Conservation (phyloP, 73 alveolate species). For the Breviolum minutum region DNA sequence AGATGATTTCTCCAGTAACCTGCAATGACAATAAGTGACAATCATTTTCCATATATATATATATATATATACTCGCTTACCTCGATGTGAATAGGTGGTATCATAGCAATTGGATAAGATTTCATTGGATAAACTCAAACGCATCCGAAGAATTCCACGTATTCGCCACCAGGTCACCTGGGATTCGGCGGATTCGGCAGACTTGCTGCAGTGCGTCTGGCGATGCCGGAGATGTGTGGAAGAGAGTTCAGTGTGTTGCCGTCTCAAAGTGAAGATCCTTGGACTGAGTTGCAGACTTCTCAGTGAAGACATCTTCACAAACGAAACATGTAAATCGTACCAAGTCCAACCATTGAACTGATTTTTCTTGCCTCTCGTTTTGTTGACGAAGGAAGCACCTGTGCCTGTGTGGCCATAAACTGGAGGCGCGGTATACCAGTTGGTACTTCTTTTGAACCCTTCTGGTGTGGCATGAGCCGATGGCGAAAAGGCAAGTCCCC, state of each 20-base stretch:
- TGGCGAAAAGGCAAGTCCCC: no score
- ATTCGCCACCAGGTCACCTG: background rate
- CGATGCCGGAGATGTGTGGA: conserved; percentile 61
- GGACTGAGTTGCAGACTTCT: background rate
- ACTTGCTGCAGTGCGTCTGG: conserved; percentile 59
- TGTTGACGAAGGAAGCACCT: conserved; percentile 16
- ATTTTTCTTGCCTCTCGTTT: background rate
- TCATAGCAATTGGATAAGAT: no score
- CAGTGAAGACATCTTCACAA: no score
- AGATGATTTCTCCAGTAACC: no score
- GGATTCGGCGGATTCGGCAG: background rate
- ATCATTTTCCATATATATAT: no score
- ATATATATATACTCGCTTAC: no score
- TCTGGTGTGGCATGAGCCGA: no score
- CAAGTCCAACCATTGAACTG: background rate
- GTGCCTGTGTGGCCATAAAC: conserved; percentile 87
- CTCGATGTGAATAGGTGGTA: no score
- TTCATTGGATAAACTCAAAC: no score
- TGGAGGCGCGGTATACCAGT: background rate
- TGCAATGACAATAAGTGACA: no score
- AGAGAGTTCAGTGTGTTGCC: conserved; percentile 64
- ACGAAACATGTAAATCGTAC: background rate
- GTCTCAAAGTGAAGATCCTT: conserved; percentile 32
- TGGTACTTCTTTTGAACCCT: no score
- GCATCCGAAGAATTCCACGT: no score